Conservation (phyloP, 192 early-diverging fungal genomes). For the Diversispora eburnea region DNA sequence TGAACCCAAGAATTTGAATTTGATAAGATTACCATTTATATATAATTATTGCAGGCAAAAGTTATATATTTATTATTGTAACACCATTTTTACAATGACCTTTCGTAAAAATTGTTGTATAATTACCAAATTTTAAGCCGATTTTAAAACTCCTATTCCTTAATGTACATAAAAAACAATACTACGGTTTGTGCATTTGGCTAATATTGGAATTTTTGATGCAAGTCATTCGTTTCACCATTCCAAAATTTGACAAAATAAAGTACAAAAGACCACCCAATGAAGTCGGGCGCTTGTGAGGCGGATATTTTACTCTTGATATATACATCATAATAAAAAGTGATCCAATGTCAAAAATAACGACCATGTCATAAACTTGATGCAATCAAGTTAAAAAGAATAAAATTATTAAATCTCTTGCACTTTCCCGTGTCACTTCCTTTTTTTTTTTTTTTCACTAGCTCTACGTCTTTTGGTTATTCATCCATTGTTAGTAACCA, state of each 20-base stretch:
- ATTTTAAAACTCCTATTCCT: too few relatives aligned
- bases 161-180: too few relatives aligned
- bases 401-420: background rate
- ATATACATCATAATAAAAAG: too few relatives aligned
- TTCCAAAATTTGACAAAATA: background rate
- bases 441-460: background rate
- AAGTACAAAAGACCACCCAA: constrained; percentile 13
- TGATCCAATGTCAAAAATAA: too few relatives aligned
- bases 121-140: too few relatives aligned
- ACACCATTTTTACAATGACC: background rate
- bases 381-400: too few relatives aligned
- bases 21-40: constrained; percentile 1
- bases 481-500: constrained; percentile 3
- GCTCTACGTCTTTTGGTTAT: background rate
- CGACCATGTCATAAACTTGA: too few relatives aligned
- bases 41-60: background rate
- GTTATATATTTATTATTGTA: background rate
- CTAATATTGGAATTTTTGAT: too few relatives aligned
- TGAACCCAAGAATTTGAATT: background rate
- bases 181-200: too few relatives aligned
- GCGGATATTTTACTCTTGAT: too few relatives aligned
- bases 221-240: background rate
- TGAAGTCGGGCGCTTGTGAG: background rate
- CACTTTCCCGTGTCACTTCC: background rate
- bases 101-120: too few relatives aligned